Evolutionary conservation across 2,329 filamentous ascomycete species (phyloP).

Genomic region (Raffaelea arxii): DNA sequence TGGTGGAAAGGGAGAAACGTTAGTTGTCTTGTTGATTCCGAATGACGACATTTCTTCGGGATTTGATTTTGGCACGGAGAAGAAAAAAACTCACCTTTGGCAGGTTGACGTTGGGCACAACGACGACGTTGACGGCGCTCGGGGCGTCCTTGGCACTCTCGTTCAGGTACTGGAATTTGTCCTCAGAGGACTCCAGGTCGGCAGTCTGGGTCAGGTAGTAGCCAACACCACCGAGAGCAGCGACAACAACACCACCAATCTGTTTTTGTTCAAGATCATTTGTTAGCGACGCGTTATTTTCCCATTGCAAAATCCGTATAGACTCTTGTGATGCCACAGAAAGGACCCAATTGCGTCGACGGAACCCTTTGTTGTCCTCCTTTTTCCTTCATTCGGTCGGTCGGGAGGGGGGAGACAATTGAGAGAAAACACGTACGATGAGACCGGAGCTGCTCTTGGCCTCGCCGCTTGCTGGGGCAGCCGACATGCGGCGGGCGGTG

Average conservation of each 20-base stretch:
- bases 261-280: too few relatives aligned
- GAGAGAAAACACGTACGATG: slow-evolving; percentile 27
- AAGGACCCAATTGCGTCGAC: too few relatives aligned
- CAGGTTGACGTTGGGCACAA: slow-evolving; percentile 86
- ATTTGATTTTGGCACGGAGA: too few relatives aligned
- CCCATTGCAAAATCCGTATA: too few relatives aligned
- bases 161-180: slow-evolving; percentile 73
- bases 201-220: slow-evolving; percentile 74
- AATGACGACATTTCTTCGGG: background rate
- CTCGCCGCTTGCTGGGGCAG: slow-evolving; percentile 45
- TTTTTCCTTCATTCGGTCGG: background rate
- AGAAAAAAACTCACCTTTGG: slow-evolving; percentile 59
- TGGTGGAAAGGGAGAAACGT: slow-evolving; percentile 23
- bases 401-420: slow-evolving; percentile 9
- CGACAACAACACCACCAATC: slow-evolving; percentile 85
- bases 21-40: background rate
- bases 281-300: too few relatives aligned
- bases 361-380: too few relatives aligned
- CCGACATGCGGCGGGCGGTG: slow-evolving; percentile 37
- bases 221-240: slow-evolving; percentile 77
- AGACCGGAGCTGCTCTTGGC: slow-evolving; percentile 45
- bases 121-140: slow-evolving; percentile 88
- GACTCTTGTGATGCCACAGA: too few relatives aligned
- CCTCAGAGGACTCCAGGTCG: slow-evolving; percentile 61
- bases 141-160: slow-evolving; percentile 88